Evolutionary conservation across 441 rosid genomes (phyloP).

Genomic region (Daphne laureola): DNA sequence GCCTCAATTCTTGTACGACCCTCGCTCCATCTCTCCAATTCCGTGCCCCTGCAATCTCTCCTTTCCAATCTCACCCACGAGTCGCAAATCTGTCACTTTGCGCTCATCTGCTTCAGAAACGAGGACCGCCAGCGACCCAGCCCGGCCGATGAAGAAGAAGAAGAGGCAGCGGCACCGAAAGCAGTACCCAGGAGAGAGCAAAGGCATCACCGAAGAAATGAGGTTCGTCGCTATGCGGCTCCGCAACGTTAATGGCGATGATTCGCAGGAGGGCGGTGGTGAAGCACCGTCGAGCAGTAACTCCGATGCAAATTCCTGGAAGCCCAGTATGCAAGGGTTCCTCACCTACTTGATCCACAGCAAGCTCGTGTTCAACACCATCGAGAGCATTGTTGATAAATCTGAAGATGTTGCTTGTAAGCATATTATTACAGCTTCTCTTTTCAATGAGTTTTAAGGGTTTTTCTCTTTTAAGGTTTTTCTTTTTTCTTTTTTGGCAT

Average conservation of each 20-base stretch:
- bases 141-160: constrained; percentile 30
- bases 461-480: constrained; percentile 9
- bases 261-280: constrained; percentile 5
- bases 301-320: constrained; percentile 41
- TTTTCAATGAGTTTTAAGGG: neutral
- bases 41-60: constrained; percentile 5
- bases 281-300: constrained; percentile 12
- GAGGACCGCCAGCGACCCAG: constrained; percentile 1
- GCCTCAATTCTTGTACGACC: neutral
- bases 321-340: constrained; percentile 60
- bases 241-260: constrained; percentile 55
- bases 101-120: constrained; percentile 16
- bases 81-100: neutral
- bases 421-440: constrained; percentile 8
- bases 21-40: neutral
- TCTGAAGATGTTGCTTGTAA: constrained; percentile 81
- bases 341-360: constrained; percentile 72
- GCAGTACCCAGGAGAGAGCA: constrained; percentile 71
- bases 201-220: constrained; percentile 89
- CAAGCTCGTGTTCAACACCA: constrained; percentile 64
- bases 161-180: constrained; percentile 67
- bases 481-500: neutral
- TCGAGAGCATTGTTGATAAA: constrained; percentile 72
- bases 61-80: constrained; percentile 8
- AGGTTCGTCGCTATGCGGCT: constrained; percentile 89